Percentiles rank a stretch among this genome's conserved stretches.
Evolutionary conservation across 495 filamentous ascomycete species (phyloP).

Genomic region (Barbatosphaeria neglecta): DNA sequence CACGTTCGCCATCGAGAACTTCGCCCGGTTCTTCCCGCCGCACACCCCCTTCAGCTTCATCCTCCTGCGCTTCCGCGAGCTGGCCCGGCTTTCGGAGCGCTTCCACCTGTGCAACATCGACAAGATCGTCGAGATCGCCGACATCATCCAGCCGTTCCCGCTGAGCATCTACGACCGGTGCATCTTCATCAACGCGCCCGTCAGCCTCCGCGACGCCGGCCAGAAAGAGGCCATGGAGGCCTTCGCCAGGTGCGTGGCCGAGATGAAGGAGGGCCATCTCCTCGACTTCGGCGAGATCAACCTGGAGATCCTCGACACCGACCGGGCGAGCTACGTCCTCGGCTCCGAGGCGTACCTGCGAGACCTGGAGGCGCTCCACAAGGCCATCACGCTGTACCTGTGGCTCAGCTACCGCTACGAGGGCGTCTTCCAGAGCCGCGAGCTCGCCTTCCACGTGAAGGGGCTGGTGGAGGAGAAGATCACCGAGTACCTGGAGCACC

Average conservation of each 20-base stretch:
- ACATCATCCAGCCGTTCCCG: slow-evolving; percentile 52
- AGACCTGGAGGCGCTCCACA: slow-evolving; percentile 66
- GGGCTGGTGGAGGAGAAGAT: slow-evolving; percentile 67
- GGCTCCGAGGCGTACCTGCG: slow-evolving; percentile 41
- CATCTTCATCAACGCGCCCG: slow-evolving; percentile 62
- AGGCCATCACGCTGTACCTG: slow-evolving; percentile 68
- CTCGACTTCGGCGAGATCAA: slow-evolving; percentile 52
- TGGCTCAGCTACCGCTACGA: slow-evolving; percentile 70
- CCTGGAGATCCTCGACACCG: slow-evolving; percentile 53
- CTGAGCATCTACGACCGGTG: slow-evolving; percentile 62
- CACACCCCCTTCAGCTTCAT: slow-evolving; percentile 68
- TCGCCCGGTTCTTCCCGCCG: slow-evolving; percentile 67
- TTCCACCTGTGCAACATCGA: slow-evolving; percentile 63
- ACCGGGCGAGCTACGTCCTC: slow-evolving; percentile 21
- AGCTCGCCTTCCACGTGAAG: slow-evolving; percentile 72
- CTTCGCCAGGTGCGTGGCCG: slow-evolving; percentile 56
- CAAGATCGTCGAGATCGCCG: slow-evolving; percentile 51
- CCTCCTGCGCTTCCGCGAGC: slow-evolving; percentile 55
- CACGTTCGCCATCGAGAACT: slow-evolving; percentile 49
- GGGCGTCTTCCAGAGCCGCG: slow-evolving; percentile 68
- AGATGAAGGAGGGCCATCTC: slow-evolving; percentile 49
- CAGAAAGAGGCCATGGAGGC: slow-evolving; percentile 35
- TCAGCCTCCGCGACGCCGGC: slow-evolving; percentile 20
- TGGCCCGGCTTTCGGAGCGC: slow-evolving; percentile 42
- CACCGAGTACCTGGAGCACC: slow-evolving; percentile 44